These are phyloP conservation scores for Lactarius sp. DNA, from an alignment of 768 basidiomycete species.

Conservation along the genomic window DNA sequence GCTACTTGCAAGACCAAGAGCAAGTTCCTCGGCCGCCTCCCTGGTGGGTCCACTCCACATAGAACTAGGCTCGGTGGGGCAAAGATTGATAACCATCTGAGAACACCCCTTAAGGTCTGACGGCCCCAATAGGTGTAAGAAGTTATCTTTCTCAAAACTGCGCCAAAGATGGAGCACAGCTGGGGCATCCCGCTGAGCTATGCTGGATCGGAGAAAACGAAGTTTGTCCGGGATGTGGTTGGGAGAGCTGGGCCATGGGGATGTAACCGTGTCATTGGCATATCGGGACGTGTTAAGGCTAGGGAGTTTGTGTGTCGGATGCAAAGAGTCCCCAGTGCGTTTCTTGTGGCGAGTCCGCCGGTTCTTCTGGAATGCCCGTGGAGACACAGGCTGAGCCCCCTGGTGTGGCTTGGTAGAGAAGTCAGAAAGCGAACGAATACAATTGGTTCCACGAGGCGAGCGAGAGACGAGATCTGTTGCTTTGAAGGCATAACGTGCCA, in stretches of 20 bases:
- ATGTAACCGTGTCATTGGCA: background rate
- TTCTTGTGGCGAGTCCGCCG: background rate
- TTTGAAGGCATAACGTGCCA: conserved; percentile 5
- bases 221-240: conserved; percentile 34
- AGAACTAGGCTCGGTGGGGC: conserved; percentile 24
- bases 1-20: conserved; percentile 37
- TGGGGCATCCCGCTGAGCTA: conserved; percentile 35
- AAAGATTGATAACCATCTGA: conserved; percentile 32
- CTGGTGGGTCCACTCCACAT: conserved; percentile 7
- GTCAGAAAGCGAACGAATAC: background rate
- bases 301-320: background rate
- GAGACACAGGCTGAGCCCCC: background rate
- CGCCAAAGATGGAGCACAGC: conserved; percentile 38
- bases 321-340: background rate
- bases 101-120: conserved; percentile 41
- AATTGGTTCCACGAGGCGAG: background rate
- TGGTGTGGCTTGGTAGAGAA: background rate
- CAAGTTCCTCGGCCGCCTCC: conserved; percentile 31
- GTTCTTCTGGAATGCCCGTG: background rate
- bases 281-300: background rate
- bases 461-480: background rate
- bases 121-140: conserved; percentile 43
- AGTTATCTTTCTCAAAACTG: conserved; percentile 39
- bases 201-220: conserved; percentile 30
- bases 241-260: conserved; percentile 4